phyloP scores from a whole-genome alignment of 163 green algal species.

The Coccomyxa subellipsoidea region DNA sequence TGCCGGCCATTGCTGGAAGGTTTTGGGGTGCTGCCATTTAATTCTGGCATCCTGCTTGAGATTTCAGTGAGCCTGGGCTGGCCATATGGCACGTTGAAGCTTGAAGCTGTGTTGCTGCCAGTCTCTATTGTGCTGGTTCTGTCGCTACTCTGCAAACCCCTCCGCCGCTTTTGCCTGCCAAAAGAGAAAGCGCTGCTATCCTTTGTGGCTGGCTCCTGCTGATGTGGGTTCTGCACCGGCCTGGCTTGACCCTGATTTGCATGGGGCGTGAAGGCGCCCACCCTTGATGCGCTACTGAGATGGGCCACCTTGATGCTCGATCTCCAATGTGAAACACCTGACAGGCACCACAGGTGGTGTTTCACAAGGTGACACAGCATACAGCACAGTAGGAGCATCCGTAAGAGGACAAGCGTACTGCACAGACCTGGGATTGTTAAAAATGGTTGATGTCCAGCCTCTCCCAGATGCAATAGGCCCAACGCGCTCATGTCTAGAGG shows the following conservation, averaged over 20 bases:
- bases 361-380: no score
- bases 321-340: no score
- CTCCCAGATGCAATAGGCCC: neutral
- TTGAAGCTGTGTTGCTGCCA: neutral
- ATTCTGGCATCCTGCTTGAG: neutral
- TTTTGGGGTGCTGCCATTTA: neutral
- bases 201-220: no score
- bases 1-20: neutral
- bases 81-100: neutral
- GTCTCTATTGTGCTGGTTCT: neutral
- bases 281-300: no score
- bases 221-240: no score
- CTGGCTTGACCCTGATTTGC: no score
- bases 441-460: neutral
- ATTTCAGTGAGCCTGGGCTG: neutral
- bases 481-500: neutral
- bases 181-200: neutral
- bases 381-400: no score
- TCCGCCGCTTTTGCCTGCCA: neutral
- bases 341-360: no score
- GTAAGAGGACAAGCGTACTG: no score
- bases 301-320: no score
- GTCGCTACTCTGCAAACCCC: neutral
- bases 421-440: neutral
- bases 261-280: no score